Evolutionary conservation across 2,329 filamentous ascomycete species (phyloP), one percentile per base, ranked within the genome.

Genomic region (Chaetomium sp.): DNA sequence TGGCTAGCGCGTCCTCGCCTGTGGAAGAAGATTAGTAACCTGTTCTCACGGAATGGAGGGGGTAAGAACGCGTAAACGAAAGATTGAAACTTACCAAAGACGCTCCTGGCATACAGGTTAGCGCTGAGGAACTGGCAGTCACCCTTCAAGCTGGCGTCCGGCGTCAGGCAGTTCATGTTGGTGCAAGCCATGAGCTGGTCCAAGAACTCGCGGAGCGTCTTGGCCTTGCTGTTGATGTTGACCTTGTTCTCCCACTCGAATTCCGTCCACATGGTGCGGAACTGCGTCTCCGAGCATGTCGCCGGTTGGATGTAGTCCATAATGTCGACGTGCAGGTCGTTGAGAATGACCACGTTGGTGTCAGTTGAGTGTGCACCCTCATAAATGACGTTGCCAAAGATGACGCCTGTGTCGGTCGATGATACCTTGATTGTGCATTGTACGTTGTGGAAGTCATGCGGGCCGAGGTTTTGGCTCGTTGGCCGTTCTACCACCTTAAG

Each of bases 231-330:
- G 75, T 96, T 96, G 76, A 99, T 97, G 76, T 99, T 99, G 72
- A 99, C 92, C 82, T 99, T 99, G 77, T 99, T 99, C 79, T 99
- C 94, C 94, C 94, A 99, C 71, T 99, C 94, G 64, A 99, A 99
- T 70, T 99, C 94, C 40, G 94, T 99, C 94, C 94, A 99, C 94
- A 99, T 99, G n/a, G 90, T 95, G 58, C 94, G 85, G 85, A 99
- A 99, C 68, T 97, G 91, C 9, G 92, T 96, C 78, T 99, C 94
- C 4, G 90, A 94, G 79, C 94, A 99, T 12, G 91, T 86, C 6
- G 92, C 92, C 1, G 94, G 94, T 70, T 97, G 92, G 67, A 99
- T 99, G 76, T 99, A 99, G 74, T 99, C 94, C 94, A 99, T 99
- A 62, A 99, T 96, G 69, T 99, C 94, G 55, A 97, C 92, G 68